Base-by-base conservation (phyloP, 148 eudicot genomes). In the Chenopodium quinoa region DNA sequence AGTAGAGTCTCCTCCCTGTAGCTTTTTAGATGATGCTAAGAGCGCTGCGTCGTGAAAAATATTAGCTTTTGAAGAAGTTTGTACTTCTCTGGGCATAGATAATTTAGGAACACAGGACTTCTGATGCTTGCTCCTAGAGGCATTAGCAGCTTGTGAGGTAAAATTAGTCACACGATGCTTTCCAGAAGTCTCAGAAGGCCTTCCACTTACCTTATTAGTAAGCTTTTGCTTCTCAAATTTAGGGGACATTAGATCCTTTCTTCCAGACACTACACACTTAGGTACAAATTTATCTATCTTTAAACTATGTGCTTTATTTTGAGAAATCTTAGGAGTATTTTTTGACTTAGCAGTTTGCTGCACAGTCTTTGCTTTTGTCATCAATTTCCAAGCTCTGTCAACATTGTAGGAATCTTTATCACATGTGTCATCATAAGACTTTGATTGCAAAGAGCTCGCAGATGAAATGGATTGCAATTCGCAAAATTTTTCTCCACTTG, bases 301-400 rank as follows among this genome's bases (percentile, higher is more conserved):
- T 20, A 27, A 16, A 5, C 73, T 37, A 75, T 46, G 77, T 32
- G 70, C 58, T 80, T 86, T 89, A 69, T 69, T 78, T 20, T 66
- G 31, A 40, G 82, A 71, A 50, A 48, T 77, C 66, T 87, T 89
- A 60, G 79, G 65, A 40, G 75, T 34, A 56, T 76, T 77, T 56
- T 79, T 80, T 52, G 65, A 73, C 81, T 77, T 83, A 71, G 34
- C 69, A 77, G 70, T 31, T 77, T 76, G 86, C 78, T 85, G 85
- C 76, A 84, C 54, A 82, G 92, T 87, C 82, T 83, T 91, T n/a
- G 98, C 98, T 66, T 74, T 85, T 80, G 82, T 83, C 89, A 93
- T 80, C 90, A 91, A 87, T 80, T 90, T 93, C 98, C 98, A 95
- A 67, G 98, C 98, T 87, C 88, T 92, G 17, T 86, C 89, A 72